A percentile compares a stretch with the other conserved stretches of the same genome.
phyloP scores from a whole-genome alignment of 2,329 filamentous ascomycete genomes.

The Colletotrichum aenigma region DNA sequence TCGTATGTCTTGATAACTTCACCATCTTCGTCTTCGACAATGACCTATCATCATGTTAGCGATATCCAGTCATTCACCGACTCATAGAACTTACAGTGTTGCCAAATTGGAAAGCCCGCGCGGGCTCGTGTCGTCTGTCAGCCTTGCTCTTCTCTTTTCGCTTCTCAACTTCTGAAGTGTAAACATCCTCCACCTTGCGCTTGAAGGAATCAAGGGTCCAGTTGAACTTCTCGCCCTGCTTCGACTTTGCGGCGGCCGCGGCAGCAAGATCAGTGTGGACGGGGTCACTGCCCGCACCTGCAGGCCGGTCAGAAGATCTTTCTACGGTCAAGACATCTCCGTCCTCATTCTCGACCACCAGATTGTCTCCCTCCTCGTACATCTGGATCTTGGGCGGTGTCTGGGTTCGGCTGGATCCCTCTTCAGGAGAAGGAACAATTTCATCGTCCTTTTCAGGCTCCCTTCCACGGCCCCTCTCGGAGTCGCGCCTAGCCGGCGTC shows the following conservation, averaged over 20 bases:
- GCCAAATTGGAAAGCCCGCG: conserved; percentile 84
- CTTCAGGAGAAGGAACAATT: conserved; percentile 12
- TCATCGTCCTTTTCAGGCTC: conserved; percentile 15
- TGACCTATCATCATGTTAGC: conserved; percentile 62
- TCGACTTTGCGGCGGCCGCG: conserved; percentile 24
- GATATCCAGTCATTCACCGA: background rate
- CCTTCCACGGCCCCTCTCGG: conserved; percentile 2
- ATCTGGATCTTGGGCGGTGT: conserved; percentile 59
- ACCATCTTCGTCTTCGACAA: conserved; percentile 85
- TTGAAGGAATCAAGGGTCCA: conserved; percentile 53
- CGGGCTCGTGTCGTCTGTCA: conserved; percentile 68
- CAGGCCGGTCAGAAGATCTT: conserved; percentile 38
- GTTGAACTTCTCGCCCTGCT: conserved; percentile 33
- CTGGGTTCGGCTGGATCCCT: conserved; percentile 2
- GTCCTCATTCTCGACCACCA: conserved; percentile 84
- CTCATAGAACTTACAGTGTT: conserved; percentile 63
- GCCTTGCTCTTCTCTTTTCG: conserved; percentile 64
- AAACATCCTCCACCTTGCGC: conserved; percentile 55
- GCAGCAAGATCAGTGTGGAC: background rate
- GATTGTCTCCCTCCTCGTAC: conserved; percentile 79
- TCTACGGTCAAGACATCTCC: conserved; percentile 82
- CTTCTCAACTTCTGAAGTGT: conserved; percentile 64
- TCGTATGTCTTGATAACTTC: conserved; percentile 88
- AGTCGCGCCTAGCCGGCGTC: background rate
- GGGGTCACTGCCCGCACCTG: background rate